Percentiles rank a stretch among this genome's conserved stretches.
phyloP scores from a whole-genome alignment of 148 eudicot genomes.

The Cornus suecica region DNA sequence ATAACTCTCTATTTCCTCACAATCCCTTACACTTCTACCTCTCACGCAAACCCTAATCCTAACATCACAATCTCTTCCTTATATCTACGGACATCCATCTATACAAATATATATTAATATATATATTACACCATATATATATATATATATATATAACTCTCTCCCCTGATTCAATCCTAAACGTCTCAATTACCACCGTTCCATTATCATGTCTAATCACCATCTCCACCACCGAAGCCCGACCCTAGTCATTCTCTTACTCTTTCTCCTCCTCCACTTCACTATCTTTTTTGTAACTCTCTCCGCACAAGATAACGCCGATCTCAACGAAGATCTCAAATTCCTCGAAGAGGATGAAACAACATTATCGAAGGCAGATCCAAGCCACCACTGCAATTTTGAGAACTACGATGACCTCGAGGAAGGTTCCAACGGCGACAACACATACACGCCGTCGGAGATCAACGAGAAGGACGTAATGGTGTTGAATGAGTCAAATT shows the following conservation, averaged over 20 bases:
- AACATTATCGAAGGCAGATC: slow-evolving; percentile 9
- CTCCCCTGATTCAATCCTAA: no score
- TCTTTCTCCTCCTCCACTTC: slow-evolving; percentile 22
- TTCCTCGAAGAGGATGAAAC: slow-evolving; percentile 56
- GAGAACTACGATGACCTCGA: slow-evolving; percentile 61
- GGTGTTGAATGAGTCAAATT: slow-evolving; percentile 46
- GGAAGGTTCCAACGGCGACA: slow-evolving; percentile 26
- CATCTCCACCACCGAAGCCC: no score
- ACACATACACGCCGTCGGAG: slow-evolving; percentile 19
- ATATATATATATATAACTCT: no score
- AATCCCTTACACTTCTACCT: no score
- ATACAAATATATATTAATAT: no score
- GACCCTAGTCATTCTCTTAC: slow-evolving; percentile 10
- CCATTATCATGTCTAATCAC: no score
- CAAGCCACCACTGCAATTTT: slow-evolving; percentile 25
- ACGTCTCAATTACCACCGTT: no score
- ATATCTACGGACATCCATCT: no score
- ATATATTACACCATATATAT: no score
- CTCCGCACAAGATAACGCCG: slow-evolving; percentile 16
- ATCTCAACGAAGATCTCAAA: slow-evolving; percentile 56
- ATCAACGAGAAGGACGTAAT: slow-evolving; percentile 73
- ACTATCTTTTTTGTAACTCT: slow-evolving; percentile 11
- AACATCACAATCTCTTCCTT: no score
- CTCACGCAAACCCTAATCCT: no score
- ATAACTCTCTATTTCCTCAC: no score